A percentile compares a stretch with the other conserved stretches of the same genome.
phyloP scores from a whole-genome alignment of 179 eudicot genomes.

The Sideroxylon spinosum region DNA sequence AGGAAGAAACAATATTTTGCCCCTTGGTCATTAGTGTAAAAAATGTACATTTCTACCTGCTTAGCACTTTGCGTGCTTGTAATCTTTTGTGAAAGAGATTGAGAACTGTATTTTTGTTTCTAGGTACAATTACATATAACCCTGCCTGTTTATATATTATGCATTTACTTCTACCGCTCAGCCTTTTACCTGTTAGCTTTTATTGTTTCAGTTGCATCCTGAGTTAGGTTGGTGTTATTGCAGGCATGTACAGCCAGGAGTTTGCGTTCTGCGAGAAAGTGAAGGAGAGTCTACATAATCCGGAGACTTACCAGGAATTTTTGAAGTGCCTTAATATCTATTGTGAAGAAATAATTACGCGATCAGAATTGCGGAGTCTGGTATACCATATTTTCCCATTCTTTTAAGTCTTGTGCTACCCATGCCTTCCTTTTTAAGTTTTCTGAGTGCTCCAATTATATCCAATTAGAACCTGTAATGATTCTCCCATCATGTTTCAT shows the following conservation, averaged over 20 bases:
- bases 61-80: background rate
- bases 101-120: background rate
- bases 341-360: slow-evolving; percentile 53
- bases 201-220: background rate
- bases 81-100: background rate
- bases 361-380: slow-evolving; percentile 57
- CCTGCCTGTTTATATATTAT: background rate
- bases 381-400: slow-evolving; percentile 30
- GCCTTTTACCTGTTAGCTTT: background rate
- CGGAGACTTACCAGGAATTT: slow-evolving; percentile 58
- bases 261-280: slow-evolving; percentile 69
- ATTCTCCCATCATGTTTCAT: background rate
- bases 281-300: slow-evolving; percentile 56
- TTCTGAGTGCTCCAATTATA: slow-evolving; percentile 20
- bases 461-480: background rate
- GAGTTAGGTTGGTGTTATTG: background rate
- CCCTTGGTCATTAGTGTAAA: background rate
- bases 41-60: background rate
- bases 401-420: background rate
- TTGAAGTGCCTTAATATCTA: slow-evolving; percentile 66
- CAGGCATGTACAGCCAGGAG: slow-evolving; percentile 64
- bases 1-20: too few species aligned
- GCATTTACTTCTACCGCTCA: background rate
- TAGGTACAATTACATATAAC: background rate
- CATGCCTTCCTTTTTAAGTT: slow-evolving; percentile 25